Evolutionary conservation across 2,329 filamentous ascomycete species (phyloP).

Genomic region (Diaporthe citriasiana): DNA sequence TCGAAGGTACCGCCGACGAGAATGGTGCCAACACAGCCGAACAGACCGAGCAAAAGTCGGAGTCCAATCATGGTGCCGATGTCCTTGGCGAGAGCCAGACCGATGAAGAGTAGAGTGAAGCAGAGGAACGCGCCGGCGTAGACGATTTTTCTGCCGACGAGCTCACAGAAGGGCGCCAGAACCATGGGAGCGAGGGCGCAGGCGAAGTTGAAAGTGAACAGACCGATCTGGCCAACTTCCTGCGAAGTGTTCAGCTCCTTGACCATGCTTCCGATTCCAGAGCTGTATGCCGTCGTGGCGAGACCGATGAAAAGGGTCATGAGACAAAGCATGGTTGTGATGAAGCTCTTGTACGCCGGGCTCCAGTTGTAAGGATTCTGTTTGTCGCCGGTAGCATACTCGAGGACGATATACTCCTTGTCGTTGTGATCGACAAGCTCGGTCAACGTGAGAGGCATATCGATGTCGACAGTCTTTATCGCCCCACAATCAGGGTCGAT

Average conservation of each 20-base stretch:
- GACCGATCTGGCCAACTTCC: constrained; percentile 61
- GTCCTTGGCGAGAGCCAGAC: constrained; percentile 61
- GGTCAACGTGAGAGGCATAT: constrained; percentile 63
- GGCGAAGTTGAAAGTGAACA: constrained; percentile 65
- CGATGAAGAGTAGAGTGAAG: constrained; percentile 63
- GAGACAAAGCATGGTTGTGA: constrained; percentile 61
- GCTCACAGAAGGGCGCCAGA: constrained; percentile 64
- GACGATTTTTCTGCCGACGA: constrained; percentile 61
- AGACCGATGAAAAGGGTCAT: constrained; percentile 69
- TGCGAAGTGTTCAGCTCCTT: constrained; percentile 58
- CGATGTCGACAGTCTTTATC: constrained; percentile 59
- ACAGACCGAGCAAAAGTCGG: constrained; percentile 62
- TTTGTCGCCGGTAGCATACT: constrained; percentile 60
- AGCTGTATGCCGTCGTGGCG: constrained; percentile 67
- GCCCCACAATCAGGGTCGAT: constrained; percentile 52
- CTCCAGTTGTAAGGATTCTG: constrained; percentile 68
- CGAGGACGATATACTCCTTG: constrained; percentile 60
- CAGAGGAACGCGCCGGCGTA: constrained; percentile 61
- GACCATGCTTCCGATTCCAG: constrained; percentile 62
- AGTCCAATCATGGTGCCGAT: constrained; percentile 63
- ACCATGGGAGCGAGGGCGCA: constrained; percentile 63
- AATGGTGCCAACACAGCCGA: constrained; percentile 64
- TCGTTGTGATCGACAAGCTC: constrained; percentile 58
- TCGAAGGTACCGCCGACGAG: constrained; percentile 64
- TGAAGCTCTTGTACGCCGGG: constrained; percentile 58